A percentile compares a stretch with the other conserved stretches of the same genome.
phyloP scores from a whole-genome alignment of 805 yeast species.

The Lipomyces sp. region DNA sequence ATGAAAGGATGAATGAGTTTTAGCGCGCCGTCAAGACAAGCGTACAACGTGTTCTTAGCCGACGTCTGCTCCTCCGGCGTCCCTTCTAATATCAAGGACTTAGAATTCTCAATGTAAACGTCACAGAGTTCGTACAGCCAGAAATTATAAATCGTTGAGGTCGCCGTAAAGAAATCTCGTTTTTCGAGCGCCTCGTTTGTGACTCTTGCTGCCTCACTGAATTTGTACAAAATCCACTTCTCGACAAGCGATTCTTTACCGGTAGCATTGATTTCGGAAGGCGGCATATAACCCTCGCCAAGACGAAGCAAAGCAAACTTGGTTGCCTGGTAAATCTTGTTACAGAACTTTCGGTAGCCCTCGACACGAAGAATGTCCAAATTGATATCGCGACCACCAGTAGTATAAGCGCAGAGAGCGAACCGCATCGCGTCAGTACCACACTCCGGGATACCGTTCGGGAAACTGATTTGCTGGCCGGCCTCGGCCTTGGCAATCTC shows the following conservation, averaged over 20 bases:
- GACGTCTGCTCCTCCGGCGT: constrained; percentile 75
- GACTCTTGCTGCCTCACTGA: constrained; percentile 68
- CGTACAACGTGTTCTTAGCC: constrained; percentile 92
- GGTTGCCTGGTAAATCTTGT: constrained; percentile 98
- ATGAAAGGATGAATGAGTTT: constrained; percentile 95
- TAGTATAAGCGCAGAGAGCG: constrained; percentile 96
- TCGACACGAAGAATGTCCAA: constrained; percentile 95
- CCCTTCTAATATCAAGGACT: constrained; percentile 90
- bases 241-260: constrained; percentile 92
- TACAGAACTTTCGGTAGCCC: constrained; percentile 99
- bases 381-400: constrained; percentile 98
- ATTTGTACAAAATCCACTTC: constrained; percentile 92
- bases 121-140: constrained; percentile 96
- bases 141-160: constrained; percentile 85
- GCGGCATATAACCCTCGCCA: constrained; percentile 86
- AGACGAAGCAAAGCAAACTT: constrained; percentile 92
- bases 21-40: constrained; percentile 88
- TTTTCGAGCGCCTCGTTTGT: constrained; percentile 71
- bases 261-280: constrained; percentile 60
- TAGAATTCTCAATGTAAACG: constrained; percentile 97
- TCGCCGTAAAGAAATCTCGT: constrained; percentile 88
- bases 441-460: constrained; percentile 98
- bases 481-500: constrained; percentile 85
- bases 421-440: constrained; percentile 99
- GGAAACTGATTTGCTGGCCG: constrained; percentile 89